Base-by-base conservation (phyloP, 1,284 basidiomycete genomes). In the Ustilago vetiveriae region DNA sequence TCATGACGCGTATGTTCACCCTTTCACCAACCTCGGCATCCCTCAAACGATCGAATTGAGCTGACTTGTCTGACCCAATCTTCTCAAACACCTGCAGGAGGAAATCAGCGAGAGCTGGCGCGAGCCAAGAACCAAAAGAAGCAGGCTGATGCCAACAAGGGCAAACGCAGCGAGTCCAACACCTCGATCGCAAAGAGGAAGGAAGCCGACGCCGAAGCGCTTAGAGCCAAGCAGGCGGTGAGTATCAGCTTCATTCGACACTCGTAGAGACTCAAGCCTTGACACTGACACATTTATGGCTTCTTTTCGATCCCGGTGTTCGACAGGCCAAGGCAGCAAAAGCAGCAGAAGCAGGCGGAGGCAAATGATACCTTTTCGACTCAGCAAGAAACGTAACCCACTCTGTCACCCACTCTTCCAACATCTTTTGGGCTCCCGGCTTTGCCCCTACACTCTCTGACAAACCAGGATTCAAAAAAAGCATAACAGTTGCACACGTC, bases 91-190 rank as follows among this genome's bases (percentile, higher is more conserved):
- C n/a, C n/a, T n/a, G n/a, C n/a, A 75, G 74, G 80, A 39, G 80
- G 80, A 8, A 82, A 82, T 45, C 78, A 80, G 54, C 62, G 80
- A 38, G 80, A 82, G 30, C 36, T 75, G 45, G 80, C 75, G 6
- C 76, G 80, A 24, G 78, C 75, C 38, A 82, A 81, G 59, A 75
- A 75, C 45, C 72, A 75, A 19, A 82, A 82, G 50, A 82, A 82
- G 71, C 70, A 58, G 42, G 78, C 71, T 3, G 76, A 75, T 4
- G 41, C 46, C 24, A 72, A 72, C 55, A 80, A 79, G 63, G 72
- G 72, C 52, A 75, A 77, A 45, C 58, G 64, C 36, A 69, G 37
- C 55, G 66, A 75, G 19, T 69, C 66, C 36, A 73, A 68, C 60
- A 60, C 72, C 17, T 69, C 64, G 7, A 68, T 81, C 21, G 74